phyloP scores from a whole-genome alignment of 306 rosid genomes.

The Erythrophleum fordii region DNA sequence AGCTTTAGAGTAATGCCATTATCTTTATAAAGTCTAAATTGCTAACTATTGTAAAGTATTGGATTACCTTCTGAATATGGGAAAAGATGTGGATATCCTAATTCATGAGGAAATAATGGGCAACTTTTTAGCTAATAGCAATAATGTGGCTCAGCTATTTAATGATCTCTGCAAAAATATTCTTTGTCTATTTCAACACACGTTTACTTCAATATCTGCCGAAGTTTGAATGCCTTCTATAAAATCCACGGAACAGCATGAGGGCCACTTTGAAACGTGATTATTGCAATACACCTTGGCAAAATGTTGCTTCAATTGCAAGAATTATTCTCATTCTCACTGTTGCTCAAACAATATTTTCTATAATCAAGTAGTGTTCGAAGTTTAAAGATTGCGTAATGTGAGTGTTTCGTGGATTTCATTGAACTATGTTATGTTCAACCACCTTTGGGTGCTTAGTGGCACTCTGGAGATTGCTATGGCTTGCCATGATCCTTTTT shows the following conservation, averaged over 20 bases:
- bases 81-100: constrained; percentile 28
- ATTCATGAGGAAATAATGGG: not conserved
- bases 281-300: constrained; percentile 38
- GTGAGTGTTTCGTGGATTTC: too few relatives aligned
- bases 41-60: fast-evolving
- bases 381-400: too few relatives aligned
- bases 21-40: not conserved
- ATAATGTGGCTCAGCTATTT: not conserved
- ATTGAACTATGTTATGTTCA: too few relatives aligned
- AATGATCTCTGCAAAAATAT: constrained; percentile 4
- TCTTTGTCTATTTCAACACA: not conserved
- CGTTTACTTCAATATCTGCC: not conserved
- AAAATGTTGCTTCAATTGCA: constrained; percentile 24
- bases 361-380: not conserved
- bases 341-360: not conserved
- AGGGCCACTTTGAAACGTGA: too few relatives aligned
- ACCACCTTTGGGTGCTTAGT: too few relatives aligned
- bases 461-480: too few relatives aligned
- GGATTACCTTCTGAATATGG: not conserved
- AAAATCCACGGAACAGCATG: constrained; percentile 1
- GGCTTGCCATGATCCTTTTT: too few relatives aligned
- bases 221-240: not conserved
- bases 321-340: constrained; percentile 24
- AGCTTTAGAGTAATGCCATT: constrained; percentile 12
- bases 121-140: not conserved